phyloP scores from a whole-genome alignment of 257 asterid species.

The Orobanche coerulescens region DNA sequence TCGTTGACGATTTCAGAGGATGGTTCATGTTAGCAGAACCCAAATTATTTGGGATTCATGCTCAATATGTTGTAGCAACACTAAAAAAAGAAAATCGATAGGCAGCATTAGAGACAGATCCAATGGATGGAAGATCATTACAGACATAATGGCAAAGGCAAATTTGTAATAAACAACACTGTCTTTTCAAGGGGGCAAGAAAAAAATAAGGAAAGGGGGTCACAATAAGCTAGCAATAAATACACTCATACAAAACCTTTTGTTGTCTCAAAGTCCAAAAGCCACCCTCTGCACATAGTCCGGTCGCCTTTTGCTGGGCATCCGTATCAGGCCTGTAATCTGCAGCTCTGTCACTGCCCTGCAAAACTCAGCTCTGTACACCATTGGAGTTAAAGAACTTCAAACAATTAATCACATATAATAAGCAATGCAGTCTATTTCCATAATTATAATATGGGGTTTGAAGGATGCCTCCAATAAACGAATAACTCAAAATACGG shows the following conservation, averaged over 20 bases:
- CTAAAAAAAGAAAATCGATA: too few relatives aligned
- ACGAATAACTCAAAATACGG: not conserved
- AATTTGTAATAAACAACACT: too few relatives aligned
- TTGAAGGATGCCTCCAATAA: not conserved
- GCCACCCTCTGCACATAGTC: conserved; percentile 91
- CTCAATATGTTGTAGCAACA: too few relatives aligned
- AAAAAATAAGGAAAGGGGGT: not conserved
- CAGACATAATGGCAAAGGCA: too few relatives aligned
- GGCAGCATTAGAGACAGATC: too few relatives aligned
- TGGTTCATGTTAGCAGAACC: too few relatives aligned
- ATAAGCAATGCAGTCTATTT: too few relatives aligned
- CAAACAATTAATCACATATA: not conserved
- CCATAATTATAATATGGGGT: too few relatives aligned
- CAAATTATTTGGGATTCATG: too few relatives aligned
- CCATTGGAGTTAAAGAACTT: conserved; percentile 40
- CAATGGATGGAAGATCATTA: too few relatives aligned
- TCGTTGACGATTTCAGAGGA: too few relatives aligned
- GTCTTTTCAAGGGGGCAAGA: too few relatives aligned
- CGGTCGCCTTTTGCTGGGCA: conserved; percentile 94
- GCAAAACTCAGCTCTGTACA: conserved; percentile 78
- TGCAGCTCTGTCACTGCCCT: conserved; percentile 87
- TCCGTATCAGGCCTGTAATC: conserved; percentile 76
- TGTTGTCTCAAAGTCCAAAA: conserved; percentile 57
- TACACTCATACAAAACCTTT: not conserved
- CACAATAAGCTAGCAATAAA: not conserved